Percentiles rank a stretch among this genome's conserved stretches.
Evolutionary conservation across 2,329 filamentous ascomycete species (phyloP).

Genomic region (Fonsecaea pugnacius): DNA sequence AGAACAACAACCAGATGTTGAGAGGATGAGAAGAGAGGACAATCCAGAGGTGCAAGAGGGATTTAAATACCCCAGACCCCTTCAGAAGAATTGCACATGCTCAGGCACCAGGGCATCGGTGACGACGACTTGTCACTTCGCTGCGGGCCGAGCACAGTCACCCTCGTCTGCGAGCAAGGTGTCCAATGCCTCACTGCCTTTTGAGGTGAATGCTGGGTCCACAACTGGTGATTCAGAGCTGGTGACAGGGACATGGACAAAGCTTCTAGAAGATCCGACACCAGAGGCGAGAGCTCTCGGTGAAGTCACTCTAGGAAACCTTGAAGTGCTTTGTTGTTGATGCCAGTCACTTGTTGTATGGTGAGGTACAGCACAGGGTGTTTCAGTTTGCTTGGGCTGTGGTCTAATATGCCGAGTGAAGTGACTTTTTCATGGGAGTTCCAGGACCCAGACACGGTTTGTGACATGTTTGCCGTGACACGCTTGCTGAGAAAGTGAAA

Average conservation of each 20-base stretch:
- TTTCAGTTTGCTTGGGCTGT: neutral
- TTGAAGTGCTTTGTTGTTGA: neutral
- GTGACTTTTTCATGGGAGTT: neutral
- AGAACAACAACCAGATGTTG: neutral
- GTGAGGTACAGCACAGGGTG: neutral
- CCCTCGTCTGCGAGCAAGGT: neutral
- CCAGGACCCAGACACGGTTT: neutral
- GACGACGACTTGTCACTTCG: conserved; percentile 3
- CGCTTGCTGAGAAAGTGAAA: neutral
- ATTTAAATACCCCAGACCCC: conserved; percentile 1
- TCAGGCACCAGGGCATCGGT: neutral
- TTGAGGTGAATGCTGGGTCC: neutral
- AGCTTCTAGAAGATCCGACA: neutral
- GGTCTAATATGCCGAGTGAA: neutral
- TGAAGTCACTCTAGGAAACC: neutral
- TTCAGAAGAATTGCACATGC: neutral
- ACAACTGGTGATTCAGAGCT: neutral
- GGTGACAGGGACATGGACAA: neutral
- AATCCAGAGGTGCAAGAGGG: neutral
- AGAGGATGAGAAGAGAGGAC: neutral
- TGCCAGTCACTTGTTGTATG: neutral
- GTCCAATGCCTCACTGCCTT: neutral
- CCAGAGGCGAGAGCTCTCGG: neutral
- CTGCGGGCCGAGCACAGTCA: neutral
- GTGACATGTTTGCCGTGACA: neutral